Conservation (phyloP, 441 rosid species). For the Mallotus repandus region DNA sequence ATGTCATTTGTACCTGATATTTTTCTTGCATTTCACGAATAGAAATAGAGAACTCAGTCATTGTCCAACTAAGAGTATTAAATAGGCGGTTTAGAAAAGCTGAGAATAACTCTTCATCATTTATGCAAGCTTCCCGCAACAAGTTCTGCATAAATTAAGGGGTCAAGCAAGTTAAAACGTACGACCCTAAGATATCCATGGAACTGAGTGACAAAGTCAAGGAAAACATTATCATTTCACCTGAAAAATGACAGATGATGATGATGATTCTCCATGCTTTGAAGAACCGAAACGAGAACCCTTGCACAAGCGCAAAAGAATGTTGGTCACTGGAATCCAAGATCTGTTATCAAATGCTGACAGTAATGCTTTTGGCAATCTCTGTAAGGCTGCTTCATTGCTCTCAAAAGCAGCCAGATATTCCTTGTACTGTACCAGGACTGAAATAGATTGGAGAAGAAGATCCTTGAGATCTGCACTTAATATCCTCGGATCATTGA, state of each 20-base stretch:
- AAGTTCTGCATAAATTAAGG: conserved; percentile 46
- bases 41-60: conserved; percentile 96
- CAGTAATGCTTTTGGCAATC: conserved; percentile 75
- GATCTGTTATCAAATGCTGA: conserved; percentile 95
- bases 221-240: conserved; percentile 34
- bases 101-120: conserved; percentile 70
- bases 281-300: conserved; percentile 81
- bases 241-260: conserved; percentile 82
- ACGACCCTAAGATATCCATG: conserved; percentile 8
- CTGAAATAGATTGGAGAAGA: conserved; percentile 96
- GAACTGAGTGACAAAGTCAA: conserved; percentile 10
- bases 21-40: conserved; percentile 97
- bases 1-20: conserved; percentile 56
- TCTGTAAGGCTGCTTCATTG: conserved; percentile 79
- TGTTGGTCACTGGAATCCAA: conserved; percentile 95
- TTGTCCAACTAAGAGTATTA: conserved; percentile 97
- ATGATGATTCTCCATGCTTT: conserved; percentile 87
- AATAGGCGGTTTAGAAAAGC: conserved; percentile 90
- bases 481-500: conserved; percentile 87
- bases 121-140: conserved; percentile 77
- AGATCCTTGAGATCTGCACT: conserved; percentile 91
- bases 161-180: conserved; percentile 11
- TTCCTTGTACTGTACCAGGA: conserved; percentile 87
- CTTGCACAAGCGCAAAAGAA: conserved; percentile 84
- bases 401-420: conserved; percentile 80